These are phyloP conservation scores for Cryptococcus neoformans DNA, from an alignment of 1,284 basidiomycete genomes.

Conservation along the genomic window DNA sequence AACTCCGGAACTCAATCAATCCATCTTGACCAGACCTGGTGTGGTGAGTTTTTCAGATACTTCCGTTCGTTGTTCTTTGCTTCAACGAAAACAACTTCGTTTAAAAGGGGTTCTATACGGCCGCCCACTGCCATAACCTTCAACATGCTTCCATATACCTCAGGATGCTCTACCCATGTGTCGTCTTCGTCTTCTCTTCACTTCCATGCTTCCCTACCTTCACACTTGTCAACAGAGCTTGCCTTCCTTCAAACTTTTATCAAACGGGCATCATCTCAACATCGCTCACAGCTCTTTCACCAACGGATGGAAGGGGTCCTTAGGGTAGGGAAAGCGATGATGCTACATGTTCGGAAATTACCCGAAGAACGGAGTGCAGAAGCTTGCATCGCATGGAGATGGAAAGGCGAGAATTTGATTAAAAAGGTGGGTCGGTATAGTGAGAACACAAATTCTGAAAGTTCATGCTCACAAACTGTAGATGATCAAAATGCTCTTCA, in stretches of 20 bases:
- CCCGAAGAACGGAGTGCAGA: neutral
- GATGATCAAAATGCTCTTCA: constrained; percentile 9
- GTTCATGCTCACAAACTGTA: neutral
- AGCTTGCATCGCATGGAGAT: neutral
- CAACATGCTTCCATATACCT: too few species aligned
- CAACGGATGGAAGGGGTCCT: constrained; percentile 17
- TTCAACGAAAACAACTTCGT: too few species aligned
- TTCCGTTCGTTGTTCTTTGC: too few species aligned
- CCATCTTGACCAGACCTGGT: too few species aligned
- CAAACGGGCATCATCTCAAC: constrained; percentile 23
- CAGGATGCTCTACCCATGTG: too few species aligned
- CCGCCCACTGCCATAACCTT: too few species aligned
- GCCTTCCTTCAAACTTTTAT: constrained; percentile 19
- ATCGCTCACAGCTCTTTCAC: constrained; percentile 29
- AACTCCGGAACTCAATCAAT: too few species aligned
- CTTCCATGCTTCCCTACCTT: constrained; percentile 17
- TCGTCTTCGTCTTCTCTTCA: neutral
- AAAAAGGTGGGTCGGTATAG: constrained; percentile 4
- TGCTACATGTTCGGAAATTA: constrained; percentile 1
- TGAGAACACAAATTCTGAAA: neutral
- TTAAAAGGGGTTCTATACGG: too few species aligned
- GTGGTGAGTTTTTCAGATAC: too few species aligned
- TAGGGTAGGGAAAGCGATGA: constrained; percentile 11
- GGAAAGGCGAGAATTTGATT: constrained; percentile 2
- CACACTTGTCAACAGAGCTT: constrained; percentile 27